A percentile compares a stretch with the other conserved stretches of the same genome.
These are phyloP conservation scores for Nitzschia sp. DNA, from an alignment of 108 stramenopile genomes.

Conservation along the genomic window DNA sequence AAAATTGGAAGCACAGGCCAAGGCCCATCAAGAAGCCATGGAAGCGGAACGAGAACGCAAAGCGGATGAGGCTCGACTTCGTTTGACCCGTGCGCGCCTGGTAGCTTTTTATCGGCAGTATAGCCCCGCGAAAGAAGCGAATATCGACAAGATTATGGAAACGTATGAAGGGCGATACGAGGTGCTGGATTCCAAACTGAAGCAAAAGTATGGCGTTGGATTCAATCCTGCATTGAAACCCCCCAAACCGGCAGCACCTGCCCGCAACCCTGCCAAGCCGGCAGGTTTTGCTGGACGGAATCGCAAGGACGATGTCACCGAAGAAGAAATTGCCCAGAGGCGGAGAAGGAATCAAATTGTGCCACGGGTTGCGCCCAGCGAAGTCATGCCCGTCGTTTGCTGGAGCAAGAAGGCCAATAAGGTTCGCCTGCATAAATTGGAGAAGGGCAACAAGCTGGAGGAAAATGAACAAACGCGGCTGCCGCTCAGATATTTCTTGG, in stretches of 20 bases:
- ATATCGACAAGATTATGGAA: slow-evolving; percentile 76
- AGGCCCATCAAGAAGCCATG: slow-evolving; percentile 61
- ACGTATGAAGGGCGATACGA: slow-evolving; percentile 75
- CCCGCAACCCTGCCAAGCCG: slow-evolving; percentile 14
- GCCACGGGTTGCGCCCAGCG: slow-evolving; percentile 60
- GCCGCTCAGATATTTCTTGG: slow-evolving; percentile 71
- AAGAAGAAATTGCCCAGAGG: not conserved
- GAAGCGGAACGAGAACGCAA: slow-evolving; percentile 64
- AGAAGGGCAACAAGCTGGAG: slow-evolving; percentile 17
- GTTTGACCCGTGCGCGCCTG: slow-evolving; percentile 68
- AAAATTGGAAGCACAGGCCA: slow-evolving; percentile 61
- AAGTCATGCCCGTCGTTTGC: slow-evolving; percentile 77
- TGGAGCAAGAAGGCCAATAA: slow-evolving; percentile 47
- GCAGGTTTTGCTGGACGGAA: not conserved
- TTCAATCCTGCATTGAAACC: slow-evolving; percentile 74
- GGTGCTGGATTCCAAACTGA: slow-evolving; percentile 74
- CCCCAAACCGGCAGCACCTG: slow-evolving; percentile 42
- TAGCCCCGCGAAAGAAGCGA: slow-evolving; percentile 75
- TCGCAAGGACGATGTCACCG: slow-evolving; percentile 13
- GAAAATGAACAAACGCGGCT: slow-evolving; percentile 13
- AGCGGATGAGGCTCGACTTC: slow-evolving; percentile 58
- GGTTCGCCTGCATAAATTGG: slow-evolving; percentile 20
- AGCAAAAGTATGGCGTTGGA: slow-evolving; percentile 77
- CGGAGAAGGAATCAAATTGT: slow-evolving; percentile 43
- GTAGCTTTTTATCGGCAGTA: slow-evolving; percentile 79